Conservation (phyloP, 345 rosid species). For the Nasturtium officinale region DNA sequence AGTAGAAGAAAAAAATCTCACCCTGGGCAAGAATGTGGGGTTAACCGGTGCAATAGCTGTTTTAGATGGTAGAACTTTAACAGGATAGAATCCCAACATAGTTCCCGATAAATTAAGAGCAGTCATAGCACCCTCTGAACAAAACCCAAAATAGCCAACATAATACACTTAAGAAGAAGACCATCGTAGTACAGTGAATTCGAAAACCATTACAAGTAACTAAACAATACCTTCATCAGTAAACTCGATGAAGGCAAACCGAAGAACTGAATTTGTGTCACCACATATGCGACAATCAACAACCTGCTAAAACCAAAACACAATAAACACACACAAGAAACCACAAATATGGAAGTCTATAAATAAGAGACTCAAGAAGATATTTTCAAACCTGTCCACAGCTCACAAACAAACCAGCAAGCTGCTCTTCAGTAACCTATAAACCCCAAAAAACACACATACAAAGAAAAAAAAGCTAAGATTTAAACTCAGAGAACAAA, state of each 20-base stretch:
- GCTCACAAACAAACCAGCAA: constrained; percentile 75
- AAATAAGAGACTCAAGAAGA: constrained; percentile 24
- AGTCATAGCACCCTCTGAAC: constrained; percentile 73
- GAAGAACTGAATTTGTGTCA: constrained; percentile 91
- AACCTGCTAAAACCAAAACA: constrained; percentile 53
- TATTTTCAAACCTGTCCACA: constrained; percentile 73
- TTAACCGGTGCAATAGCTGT: constrained; percentile 98
- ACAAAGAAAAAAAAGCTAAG: constrained; percentile 1
- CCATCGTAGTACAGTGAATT: not conserved
- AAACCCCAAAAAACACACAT: constrained; percentile 22
- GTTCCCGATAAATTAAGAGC: constrained; percentile 82
- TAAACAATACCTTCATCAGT: constrained; percentile 73
- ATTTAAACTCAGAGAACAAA: not conserved
- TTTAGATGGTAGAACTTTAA: constrained; percentile 87
- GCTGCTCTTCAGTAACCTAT: constrained; percentile 98
- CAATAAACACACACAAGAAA: constrained; percentile 32
- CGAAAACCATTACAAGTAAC: not conserved
- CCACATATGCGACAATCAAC: constrained; percentile 97
- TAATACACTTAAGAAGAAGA: constrained; percentile 10
- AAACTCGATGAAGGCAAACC: constrained; percentile 93
- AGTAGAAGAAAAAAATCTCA: constrained; percentile 33
- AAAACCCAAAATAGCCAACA: constrained; percentile 24
- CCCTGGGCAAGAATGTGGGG: constrained; percentile 95
- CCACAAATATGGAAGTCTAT: not conserved
- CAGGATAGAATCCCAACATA: constrained; percentile 92